A percentile compares a stretch with the other conserved stretches of the same genome.
These are phyloP conservation scores for Pseudogymnoascus sp. DNA, from an alignment of 2,329 filamentous ascomycete species.

Conservation along the genomic window DNA sequence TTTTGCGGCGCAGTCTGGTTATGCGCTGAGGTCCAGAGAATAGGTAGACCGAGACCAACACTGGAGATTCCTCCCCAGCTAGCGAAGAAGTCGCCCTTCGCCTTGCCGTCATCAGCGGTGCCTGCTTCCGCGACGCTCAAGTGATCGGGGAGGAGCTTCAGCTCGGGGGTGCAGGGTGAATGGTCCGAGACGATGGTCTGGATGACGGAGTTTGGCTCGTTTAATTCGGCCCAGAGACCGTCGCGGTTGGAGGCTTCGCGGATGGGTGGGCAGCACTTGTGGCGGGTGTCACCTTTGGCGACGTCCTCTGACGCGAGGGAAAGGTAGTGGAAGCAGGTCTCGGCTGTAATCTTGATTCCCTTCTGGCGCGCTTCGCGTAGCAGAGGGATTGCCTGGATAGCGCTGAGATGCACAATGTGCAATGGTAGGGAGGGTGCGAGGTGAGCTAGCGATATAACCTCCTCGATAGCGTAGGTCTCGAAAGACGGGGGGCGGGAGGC, in stretches of 20 bases:
- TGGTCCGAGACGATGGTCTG: slow-evolving; percentile 90
- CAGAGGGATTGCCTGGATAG: slow-evolving; percentile 58
- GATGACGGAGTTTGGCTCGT: slow-evolving; percentile 65
- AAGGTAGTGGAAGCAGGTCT: slow-evolving; percentile 69
- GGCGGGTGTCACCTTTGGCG: slow-evolving; percentile 57
- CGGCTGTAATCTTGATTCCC: slow-evolving; percentile 63
- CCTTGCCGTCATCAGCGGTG: slow-evolving; percentile 31
- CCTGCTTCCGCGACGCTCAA: slow-evolving; percentile 25
- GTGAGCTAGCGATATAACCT: slow-evolving; percentile 74
- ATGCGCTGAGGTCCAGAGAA: slow-evolving; percentile 55
- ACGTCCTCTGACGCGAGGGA: slow-evolving; percentile 59
- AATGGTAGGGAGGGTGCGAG: slow-evolving; percentile 74
- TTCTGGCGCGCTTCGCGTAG: slow-evolving; percentile 51
- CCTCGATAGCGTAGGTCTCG: slow-evolving; percentile 81
- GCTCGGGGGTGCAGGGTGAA: slow-evolving; percentile 87
- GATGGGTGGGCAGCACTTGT: slow-evolving; percentile 69
- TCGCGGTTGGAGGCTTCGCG: slow-evolving; percentile 52
- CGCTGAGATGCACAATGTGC: slow-evolving; percentile 73
- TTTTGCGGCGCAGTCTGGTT: slow-evolving; percentile 20
- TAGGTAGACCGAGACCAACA: slow-evolving; percentile 84
- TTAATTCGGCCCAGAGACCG: slow-evolving; percentile 70
- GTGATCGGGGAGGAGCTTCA: slow-evolving; percentile 74
- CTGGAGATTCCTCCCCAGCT: slow-evolving; percentile 96
- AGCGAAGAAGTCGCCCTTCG: slow-evolving; percentile 78
- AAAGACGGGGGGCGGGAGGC: slow-evolving; percentile 81